Evolutionary conservation across 163 green algal genomes (phyloP), one percentile per base, ranked within the genome.

Genomic region (Scenedesmus sp.): DNA sequence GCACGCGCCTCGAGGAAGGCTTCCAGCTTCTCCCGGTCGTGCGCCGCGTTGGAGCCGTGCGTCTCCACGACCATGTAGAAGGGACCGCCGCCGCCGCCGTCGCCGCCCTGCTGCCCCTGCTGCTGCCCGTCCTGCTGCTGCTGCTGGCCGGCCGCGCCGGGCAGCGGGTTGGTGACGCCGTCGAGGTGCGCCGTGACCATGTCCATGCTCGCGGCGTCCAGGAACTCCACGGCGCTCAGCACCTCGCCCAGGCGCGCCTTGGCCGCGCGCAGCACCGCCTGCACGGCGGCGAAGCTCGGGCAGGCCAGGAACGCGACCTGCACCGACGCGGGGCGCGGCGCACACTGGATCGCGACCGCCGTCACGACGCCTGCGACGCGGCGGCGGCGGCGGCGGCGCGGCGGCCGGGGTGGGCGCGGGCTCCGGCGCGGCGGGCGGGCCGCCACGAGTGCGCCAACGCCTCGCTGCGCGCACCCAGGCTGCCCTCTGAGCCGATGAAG

Each of bases 401-500:
- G n/a, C n/a, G n/a, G n/a, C n/a, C n/a, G n/a, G n/a, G n/a, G n/a
- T n/a, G n/a, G n/a, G n/a, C n/a, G n/a, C n/a, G n/a, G n/a, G n/a
- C n/a, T n/a, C n/a, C n/a, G n/a, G n/a, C n/a, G n/a, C n/a, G n/a
- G n/a, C n/a, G n/a, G n/a, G n/a, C n/a, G n/a, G n/a, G n/a, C n/a
- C n/a, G n/a, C n/a, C n/a, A n/a, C n/a, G n/a, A n/a, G n/a, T n/a
- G n/a, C n/a, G n/a, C n/a, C n/a, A n/a, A n/a, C n/a, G n/a, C n/a
- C n/a, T n/a, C n/a, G n/a, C n/a, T 20, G 6, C 15, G 45, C 79
- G 31, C 77, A 93, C 89, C 95, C 56, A 99, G 87, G 13, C 90
- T 98, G 47, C 96, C 96, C 80, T 99, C 96, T 4, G 87, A 90
- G 1, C 96, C 96, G 15, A 99, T 97, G 86, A 99, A 98, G 22